Evolutionary conservation across 2,329 filamentous ascomycete species (phyloP).

Genomic region (Fusarium subglutinans): DNA sequence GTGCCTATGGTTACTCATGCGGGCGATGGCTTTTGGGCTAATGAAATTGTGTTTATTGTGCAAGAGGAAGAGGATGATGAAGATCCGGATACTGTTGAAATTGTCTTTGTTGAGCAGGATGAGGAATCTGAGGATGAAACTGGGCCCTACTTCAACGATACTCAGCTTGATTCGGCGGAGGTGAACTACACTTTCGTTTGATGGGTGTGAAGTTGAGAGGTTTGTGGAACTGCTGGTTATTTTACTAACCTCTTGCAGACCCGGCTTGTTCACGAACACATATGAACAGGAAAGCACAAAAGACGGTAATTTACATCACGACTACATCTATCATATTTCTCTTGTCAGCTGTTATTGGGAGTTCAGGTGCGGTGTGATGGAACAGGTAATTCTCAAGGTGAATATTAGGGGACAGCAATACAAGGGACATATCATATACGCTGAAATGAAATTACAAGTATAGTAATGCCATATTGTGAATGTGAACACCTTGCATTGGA

Average conservation of each 20-base stretch:
- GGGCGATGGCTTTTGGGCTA: background rate
- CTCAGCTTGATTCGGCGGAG: background rate
- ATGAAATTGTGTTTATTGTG: background rate
- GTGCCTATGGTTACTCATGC: too few relatives aligned
- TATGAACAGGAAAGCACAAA: background rate
- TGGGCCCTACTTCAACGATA: background rate
- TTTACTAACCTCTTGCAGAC: too few relatives aligned
- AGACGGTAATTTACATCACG: background rate
- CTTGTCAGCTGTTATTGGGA: background rate
- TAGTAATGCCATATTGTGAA: accelerated
- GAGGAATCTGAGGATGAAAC: background rate
- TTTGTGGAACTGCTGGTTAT: background rate
- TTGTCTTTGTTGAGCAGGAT: too few relatives aligned
- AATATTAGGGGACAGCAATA: background rate
- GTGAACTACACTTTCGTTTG: background rate
- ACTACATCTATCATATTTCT: background rate
- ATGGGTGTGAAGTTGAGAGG: background rate
- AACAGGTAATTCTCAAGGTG: background rate
- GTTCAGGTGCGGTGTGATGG: background rate
- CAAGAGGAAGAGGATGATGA: background rate
- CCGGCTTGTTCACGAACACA: background rate
- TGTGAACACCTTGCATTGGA: accelerated
- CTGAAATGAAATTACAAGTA: too few relatives aligned
- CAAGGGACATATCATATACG: accelerated
- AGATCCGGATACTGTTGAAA: background rate